Base-by-base conservation (phyloP, 495 filamentous ascomycete genomes). In the Haplographium delicatum region DNA sequence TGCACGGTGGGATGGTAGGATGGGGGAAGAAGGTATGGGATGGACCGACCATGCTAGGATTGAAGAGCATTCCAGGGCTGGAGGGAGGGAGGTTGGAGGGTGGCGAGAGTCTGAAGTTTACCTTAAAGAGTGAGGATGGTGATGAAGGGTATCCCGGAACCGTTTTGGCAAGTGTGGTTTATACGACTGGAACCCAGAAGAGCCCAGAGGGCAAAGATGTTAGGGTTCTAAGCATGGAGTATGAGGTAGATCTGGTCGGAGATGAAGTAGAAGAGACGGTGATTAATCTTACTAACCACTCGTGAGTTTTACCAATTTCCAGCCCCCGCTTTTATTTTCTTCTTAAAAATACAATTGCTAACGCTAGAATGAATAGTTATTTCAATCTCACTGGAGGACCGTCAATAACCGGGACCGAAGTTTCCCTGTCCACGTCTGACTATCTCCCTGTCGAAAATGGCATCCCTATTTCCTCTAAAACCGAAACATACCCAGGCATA, bases 241-340 rank as follows among this genome's bases (percentile, higher is more conserved):
- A 91, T 65, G 88, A 95, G 73, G 88, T 85, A 1, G 80, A 91
- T 62, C 70, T 96, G 37, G 76, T 90, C 1, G 84, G 80, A 1
- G 78, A 81, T 41, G 50, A 84, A 25, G 82, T 82, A 19, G 80
- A 88, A 19, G 91, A 96, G 75, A 96, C 91, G 0, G 85, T 83
- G 2, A 75, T 96, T 56, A 91, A 88, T 60, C 74, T 96, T 58
- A 97, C 91, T 24, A 97, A 97, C 69, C 91, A 97, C 69, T 93
- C 87, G 89, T 94, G 70, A 49, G 75, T 66, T 4, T 24, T 9
- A 22, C 25, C 43, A 7, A 2, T 52, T 38, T 13, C n/a, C n/a
- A n/a, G n/a, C n/a, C n/a, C n/a, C n/a, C n/a, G n/a, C n/a, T n/a
- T n/a, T n/a, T n/a, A n/a, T n/a, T n/a, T n/a, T n/a, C n/a, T n/a